Evolutionary conservation across 805 yeast species (phyloP).

Genomic region (Alloascoidea africana): DNA sequence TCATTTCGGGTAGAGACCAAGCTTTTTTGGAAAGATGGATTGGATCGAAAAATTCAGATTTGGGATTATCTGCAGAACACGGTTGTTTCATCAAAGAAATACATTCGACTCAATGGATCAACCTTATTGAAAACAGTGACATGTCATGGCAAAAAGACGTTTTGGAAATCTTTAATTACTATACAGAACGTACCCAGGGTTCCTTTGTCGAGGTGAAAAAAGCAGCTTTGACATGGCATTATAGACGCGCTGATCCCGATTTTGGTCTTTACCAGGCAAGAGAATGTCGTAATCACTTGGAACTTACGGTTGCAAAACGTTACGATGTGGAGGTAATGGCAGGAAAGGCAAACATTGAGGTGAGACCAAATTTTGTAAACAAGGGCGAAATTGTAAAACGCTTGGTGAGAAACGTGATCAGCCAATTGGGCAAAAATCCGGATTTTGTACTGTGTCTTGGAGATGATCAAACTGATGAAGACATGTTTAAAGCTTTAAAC

Average conservation of each 20-base stretch:
- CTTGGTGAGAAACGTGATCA: constrained; percentile 39
- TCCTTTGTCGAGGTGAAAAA: constrained; percentile 74
- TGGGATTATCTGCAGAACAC: constrained; percentile 92
- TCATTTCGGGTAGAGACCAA: constrained; percentile 92
- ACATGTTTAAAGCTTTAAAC: constrained; percentile 77
- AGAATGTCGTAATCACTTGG: constrained; percentile 50
- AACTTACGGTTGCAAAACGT: constrained; percentile 38
- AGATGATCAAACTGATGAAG: constrained; percentile 95
- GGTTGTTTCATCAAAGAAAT: constrained; percentile 85
- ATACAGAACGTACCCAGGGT: constrained; percentile 85
- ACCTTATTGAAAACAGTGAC: constrained; percentile 67
- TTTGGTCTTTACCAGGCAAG: constrained; percentile 79
- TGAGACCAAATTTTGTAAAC: constrained; percentile 88
- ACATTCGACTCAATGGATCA: constrained; percentile 51
- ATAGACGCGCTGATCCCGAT: constrained; percentile 87
- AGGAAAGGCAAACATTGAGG: constrained; percentile 95
- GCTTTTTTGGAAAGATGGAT: constrained; percentile 78
- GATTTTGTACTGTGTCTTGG: constrained; percentile 86
- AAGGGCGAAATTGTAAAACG: constrained; percentile 92
- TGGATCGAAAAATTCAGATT: constrained; percentile 41
- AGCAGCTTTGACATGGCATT: constrained; percentile 97
- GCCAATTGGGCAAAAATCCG: constrained; percentile 31
- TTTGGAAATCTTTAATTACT: constrained; percentile 51
- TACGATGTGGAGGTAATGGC: constrained; percentile 90
- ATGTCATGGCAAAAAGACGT: constrained; percentile 94